Conservation (phyloP, 148 eudicot species). For the Rhododendron williamsianum region DNA sequence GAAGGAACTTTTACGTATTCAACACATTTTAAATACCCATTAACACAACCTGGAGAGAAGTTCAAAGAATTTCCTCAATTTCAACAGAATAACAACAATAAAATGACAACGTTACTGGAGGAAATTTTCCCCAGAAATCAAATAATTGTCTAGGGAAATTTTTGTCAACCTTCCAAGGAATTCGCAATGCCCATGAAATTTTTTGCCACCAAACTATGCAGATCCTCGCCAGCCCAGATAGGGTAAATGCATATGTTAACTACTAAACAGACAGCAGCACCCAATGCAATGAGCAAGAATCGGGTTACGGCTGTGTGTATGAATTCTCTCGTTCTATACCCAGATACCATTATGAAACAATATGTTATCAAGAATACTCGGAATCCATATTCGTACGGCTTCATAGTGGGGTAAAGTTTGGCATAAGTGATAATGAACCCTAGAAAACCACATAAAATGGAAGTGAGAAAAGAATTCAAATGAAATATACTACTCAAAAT, state of each 20-base stretch:
- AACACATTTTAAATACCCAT: conserved; percentile 64
- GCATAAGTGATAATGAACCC: conserved; percentile 58
- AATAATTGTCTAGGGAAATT: not conserved
- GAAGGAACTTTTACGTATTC: conserved; percentile 69
- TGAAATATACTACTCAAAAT: not conserved
- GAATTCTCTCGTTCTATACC: conserved; percentile 69
- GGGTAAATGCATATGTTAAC: conserved; percentile 77
- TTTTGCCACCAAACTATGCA: conserved; percentile 71
- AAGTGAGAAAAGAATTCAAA: not conserved
- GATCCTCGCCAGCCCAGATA: conserved; percentile 95
- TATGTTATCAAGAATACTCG: conserved; percentile 81
- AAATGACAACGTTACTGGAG: not conserved
- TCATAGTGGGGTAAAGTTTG: conserved; percentile 77
- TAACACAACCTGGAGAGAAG: conserved; percentile 59
- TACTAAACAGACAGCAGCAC: conserved; percentile 68
- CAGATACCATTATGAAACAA: conserved; percentile 83
- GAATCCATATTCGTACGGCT: conserved; percentile 88
- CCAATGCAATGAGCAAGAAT: conserved; percentile 78
- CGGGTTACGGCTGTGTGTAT: conserved; percentile 63
- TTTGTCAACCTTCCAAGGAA: conserved; percentile 72
- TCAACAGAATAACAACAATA: conserved; percentile 11
- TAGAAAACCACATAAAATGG: conserved; percentile 16
- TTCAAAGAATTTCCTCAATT: conserved; percentile 6
- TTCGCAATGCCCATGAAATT: conserved; percentile 69
- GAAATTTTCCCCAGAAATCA: not conserved